These are phyloP conservation scores for Vitis rotundifolia DNA, from an alignment of 164 flowering plant genomes.

Conservation along the genomic window DNA sequence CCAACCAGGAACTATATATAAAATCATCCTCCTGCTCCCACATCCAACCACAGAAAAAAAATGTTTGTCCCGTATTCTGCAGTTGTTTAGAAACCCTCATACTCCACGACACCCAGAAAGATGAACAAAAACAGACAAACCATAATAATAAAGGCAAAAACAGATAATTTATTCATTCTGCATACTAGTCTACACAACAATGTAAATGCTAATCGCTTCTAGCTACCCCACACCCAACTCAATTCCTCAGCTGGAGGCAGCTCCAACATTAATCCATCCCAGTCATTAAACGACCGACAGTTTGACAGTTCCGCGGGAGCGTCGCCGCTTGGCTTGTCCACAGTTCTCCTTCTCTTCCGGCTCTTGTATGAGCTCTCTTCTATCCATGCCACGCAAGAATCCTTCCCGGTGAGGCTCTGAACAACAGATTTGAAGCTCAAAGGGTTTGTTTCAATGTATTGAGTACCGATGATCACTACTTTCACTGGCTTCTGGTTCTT, in stretches of 20 bases:
- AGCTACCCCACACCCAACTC: constrained; percentile 5
- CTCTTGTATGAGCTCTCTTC: background rate
- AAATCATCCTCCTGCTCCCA: no score
- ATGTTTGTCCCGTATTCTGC: no score
- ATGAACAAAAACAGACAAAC: no score
- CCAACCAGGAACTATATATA: no score
- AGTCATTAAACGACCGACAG: constrained; percentile 28
- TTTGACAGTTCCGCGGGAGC: background rate
- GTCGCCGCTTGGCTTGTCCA: background rate
- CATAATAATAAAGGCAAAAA: no score
- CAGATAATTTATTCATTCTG: no score
- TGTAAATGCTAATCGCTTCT: constrained; percentile 4
- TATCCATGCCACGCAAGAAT: constrained; percentile 18
- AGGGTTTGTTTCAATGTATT: constrained; percentile 48
- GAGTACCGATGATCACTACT: constrained; percentile 50
- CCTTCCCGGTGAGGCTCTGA: constrained; percentile 68
- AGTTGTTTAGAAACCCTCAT: no score
- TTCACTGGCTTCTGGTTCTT: constrained; percentile 20
- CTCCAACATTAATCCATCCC: constrained; percentile 39
- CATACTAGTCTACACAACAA: background rate
- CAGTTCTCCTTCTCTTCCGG: background rate
- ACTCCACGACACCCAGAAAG: no score
- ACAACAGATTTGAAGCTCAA: constrained; percentile 66
- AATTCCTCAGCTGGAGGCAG: constrained; percentile 44
- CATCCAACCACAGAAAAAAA: no score